These are phyloP conservation scores for Sugiyamaella sp. DNA, from an alignment of 1,139 yeast species.

Conservation along the genomic window DNA sequence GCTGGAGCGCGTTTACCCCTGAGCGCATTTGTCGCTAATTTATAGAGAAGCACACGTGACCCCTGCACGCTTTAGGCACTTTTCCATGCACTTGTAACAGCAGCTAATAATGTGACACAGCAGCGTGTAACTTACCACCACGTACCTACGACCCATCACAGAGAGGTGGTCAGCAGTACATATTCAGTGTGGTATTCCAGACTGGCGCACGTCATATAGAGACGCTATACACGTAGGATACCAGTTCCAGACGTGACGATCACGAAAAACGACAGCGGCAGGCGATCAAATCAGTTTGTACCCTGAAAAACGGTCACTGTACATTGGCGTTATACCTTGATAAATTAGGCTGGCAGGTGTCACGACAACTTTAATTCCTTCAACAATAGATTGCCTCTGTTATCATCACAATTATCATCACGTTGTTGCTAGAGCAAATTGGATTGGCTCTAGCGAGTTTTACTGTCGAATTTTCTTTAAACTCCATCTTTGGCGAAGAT, in stretches of 20 bases:
- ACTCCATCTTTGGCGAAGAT: neutral
- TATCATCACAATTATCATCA: too few relatives aligned
- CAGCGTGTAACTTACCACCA: neutral
- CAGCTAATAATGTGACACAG: neutral
- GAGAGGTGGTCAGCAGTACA: neutral
- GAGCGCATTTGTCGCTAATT: neutral
- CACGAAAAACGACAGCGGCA: too few relatives aligned
- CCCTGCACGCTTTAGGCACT: neutral
- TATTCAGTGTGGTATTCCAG: neutral
- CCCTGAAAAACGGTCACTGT: too few relatives aligned
- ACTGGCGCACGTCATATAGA: neutral
- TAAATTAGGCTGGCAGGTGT: too few relatives aligned
- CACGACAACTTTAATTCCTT: too few relatives aligned
- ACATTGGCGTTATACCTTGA: too few relatives aligned
- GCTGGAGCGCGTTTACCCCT: slow-evolving; percentile 1
- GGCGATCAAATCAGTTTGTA: too few relatives aligned
- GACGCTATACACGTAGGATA: too few relatives aligned
- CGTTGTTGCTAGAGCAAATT: too few relatives aligned
- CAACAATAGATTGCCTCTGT: too few relatives aligned
- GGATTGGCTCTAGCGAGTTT: too few relatives aligned
- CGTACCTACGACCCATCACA: neutral
- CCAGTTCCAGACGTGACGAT: too few relatives aligned
- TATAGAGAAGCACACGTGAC: neutral
- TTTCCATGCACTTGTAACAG: neutral
- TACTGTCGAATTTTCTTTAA: neutral